Base-by-base conservation (phyloP, 2,329 filamentous ascomycete genomes). In the Trichoderma koningii region DNA sequence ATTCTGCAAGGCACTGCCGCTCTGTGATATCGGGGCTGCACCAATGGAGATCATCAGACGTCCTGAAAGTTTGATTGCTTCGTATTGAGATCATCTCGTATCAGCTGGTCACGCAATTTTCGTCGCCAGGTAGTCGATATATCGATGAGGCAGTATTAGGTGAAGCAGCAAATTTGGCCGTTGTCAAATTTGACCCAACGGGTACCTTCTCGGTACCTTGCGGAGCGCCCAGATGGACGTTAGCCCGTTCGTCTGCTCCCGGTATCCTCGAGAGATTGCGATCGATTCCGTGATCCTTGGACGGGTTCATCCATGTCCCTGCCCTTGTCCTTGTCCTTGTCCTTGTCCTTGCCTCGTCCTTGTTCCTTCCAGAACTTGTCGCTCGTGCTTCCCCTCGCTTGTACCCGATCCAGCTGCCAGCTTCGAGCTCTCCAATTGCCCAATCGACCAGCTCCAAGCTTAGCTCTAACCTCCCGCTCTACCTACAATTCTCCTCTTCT, bases 391-490 rank as follows among this genome's bases (percentile, higher is more conserved):
- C 51, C 51, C 45, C 50, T 55, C 60, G 60, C 60, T 63, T 63
- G 55, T 63, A 50, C 60, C 50, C 60, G 50, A 63, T 55, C 50
- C 19, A 47, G 26, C 26, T 30, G 44, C 10, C 23, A 19, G 19
- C 41, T 21, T 26, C 19, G 26, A 59, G 47, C 26, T 23, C 28
- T 59, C 50, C 41, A 55, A 63, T 55, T 63, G 60, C 50, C 50
- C 60, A 63, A 63, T 63, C 50, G 60, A 55, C 50, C 41, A 55
- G 60, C 60, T 63, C 50, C 26, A 21, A 63, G 60, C 60, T 63
- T 53, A 45, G 50, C 60, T 41, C 44, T 26, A 42, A 53, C 48
- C 48, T 62, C 38, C 17, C 23, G 30, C 10, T 17, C 17, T 23
- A 21, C 28, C 7, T 23, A 21, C 28, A 1, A 5, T 38, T 28